Conservation (phyloP, 768 basidiomycete genomes). For the Grammothele lineata region DNA sequence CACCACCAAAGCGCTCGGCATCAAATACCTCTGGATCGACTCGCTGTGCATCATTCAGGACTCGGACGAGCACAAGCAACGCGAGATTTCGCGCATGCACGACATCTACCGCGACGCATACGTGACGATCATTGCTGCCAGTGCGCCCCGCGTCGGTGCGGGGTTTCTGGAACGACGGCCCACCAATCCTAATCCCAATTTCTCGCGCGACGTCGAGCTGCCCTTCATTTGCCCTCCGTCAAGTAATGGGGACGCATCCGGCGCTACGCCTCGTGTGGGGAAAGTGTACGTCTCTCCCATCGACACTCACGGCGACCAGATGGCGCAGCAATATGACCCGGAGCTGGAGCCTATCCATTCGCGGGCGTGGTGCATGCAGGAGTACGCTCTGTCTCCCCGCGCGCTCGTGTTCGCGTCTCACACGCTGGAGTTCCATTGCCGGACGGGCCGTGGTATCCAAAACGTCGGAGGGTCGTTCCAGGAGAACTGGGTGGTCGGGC, state of each 20-base stretch:
- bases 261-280: too few relatives aligned
- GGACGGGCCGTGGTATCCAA: not conserved
- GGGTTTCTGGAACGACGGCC: conserved; percentile 3
- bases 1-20: not conserved
- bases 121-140: conserved; percentile 13
- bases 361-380: conserved; percentile 1
- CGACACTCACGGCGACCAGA: not conserved
- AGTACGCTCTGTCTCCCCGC: not conserved
- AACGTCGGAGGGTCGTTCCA: not conserved
- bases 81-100: conserved; percentile 3
- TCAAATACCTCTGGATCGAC: conserved; percentile 11
- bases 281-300: too few relatives aligned
- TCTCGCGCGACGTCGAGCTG: not conserved
- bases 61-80: conserved; percentile 1
- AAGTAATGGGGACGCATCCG: too few relatives aligned
- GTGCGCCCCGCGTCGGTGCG: not conserved
- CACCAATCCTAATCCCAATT: not conserved
- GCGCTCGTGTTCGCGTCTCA: not conserved
- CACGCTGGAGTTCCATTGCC: not conserved
- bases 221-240: conserved; percentile 1
- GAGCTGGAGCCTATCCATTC: not conserved
- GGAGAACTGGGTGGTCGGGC: not conserved
- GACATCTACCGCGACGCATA: conserved; percentile 3
- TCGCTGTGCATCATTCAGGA: conserved; percentile 14
- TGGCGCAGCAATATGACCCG: not conserved